These are phyloP conservation scores for Arthrobotrys musiformis DNA, from an alignment of 2,329 filamentous ascomycete genomes.

Conservation along the genomic window DNA sequence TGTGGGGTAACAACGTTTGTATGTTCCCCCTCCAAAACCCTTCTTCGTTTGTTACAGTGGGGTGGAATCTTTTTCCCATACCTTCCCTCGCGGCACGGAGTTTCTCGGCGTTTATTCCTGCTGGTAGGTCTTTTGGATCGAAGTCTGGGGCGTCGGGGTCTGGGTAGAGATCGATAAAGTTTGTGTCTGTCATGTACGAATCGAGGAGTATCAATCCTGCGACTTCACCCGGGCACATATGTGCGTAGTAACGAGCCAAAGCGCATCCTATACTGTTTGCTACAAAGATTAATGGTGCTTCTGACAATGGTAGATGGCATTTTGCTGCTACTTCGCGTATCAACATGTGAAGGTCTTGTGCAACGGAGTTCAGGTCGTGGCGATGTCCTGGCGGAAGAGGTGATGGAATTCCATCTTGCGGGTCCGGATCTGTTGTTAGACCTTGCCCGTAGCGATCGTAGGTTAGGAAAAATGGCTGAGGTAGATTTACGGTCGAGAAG, in stretches of 20 bases:
- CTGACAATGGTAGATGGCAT: neutral
- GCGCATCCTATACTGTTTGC: constrained; percentile 69
- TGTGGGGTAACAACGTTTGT: constrained; percentile 62
- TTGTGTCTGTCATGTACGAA: constrained; percentile 70
- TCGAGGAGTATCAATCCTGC: constrained; percentile 68
- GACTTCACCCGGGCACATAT: constrained; percentile 65
- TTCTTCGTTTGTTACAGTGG: constrained; percentile 66
- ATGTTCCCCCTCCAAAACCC: constrained; percentile 67
- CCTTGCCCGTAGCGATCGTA: constrained; percentile 72
- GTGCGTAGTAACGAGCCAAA: constrained; percentile 68
- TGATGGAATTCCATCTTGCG: constrained; percentile 60
- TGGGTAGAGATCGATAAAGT: constrained; percentile 69
- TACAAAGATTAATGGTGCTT: constrained; percentile 64
- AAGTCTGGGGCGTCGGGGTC: constrained; percentile 68
- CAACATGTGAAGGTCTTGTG: constrained; percentile 65
- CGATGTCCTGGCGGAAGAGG: constrained; percentile 62
- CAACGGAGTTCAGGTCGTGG: constrained; percentile 66
- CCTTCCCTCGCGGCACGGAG: constrained; percentile 61
- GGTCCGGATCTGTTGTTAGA: constrained; percentile 66
- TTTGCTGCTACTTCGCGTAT: constrained; percentile 62
- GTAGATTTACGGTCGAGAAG: neutral
- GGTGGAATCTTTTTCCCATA: constrained; percentile 65
- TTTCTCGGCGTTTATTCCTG: constrained; percentile 62
- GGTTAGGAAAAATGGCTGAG: constrained; percentile 63
- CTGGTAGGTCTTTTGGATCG: constrained; percentile 63